These are phyloP conservation scores for Ophiostoma australiae DNA, from an alignment of 2,329 filamentous ascomycete genomes.

Conservation along the genomic window DNA sequence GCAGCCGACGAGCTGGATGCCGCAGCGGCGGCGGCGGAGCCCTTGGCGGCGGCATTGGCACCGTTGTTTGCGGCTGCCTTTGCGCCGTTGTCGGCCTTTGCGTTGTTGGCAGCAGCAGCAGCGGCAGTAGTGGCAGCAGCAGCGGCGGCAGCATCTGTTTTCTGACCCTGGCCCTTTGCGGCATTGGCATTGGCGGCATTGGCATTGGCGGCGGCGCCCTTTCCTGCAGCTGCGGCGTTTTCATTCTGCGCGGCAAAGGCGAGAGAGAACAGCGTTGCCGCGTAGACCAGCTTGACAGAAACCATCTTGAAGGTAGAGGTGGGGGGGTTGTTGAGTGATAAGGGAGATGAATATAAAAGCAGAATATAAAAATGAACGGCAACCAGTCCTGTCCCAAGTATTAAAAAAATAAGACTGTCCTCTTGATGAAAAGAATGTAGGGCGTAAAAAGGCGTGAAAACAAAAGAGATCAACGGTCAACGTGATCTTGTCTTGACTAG, in stretches of 20 bases:
- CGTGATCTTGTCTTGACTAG: conserved; percentile 34
- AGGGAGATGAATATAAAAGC: conserved; percentile 2
- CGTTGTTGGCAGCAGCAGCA: neutral
- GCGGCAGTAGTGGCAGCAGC: neutral
- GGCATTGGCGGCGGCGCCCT: neutral
- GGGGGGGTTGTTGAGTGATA: too few species aligned
- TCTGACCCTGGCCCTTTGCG: neutral
- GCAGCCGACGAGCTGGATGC: neutral
- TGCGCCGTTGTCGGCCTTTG: conserved; percentile 18
- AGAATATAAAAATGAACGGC: conserved; percentile 21
- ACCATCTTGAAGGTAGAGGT: conserved; percentile 31
- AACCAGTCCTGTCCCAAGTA: conserved; percentile 24
- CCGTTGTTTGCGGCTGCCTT: conserved; percentile 13
- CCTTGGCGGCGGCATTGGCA: conserved; percentile 7
- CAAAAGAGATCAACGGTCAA: conserved; percentile 34
- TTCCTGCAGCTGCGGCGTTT: conserved; percentile 10
- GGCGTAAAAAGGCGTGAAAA: conserved; percentile 26
- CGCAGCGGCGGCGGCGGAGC: neutral
- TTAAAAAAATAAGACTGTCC: conserved; percentile 21
- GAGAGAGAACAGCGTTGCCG: conserved; percentile 31
- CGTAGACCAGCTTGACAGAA: conserved; percentile 31
- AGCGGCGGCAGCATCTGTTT: neutral
- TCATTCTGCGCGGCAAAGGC: conserved; percentile 30
- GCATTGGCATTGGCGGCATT: neutral
- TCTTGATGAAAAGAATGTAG: conserved; percentile 26